Conservation (phyloP, 345 rosid species). For the Rhodamnia rubescens region DNA sequence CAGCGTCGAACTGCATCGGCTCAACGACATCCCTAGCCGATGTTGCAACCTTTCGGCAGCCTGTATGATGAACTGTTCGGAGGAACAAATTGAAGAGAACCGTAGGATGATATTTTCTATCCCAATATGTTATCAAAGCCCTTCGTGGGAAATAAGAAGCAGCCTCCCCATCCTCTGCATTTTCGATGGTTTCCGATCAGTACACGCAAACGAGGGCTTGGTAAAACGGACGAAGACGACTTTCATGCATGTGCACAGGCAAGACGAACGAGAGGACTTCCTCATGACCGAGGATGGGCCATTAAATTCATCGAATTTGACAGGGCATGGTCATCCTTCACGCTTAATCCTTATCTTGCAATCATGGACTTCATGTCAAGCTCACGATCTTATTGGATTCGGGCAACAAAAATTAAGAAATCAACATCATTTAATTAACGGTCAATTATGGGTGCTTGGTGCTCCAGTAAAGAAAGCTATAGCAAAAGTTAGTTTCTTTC, state of each 20-base stretch:
- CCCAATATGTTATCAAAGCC: background rate
- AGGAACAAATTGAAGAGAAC: background rate
- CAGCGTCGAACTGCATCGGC: background rate
- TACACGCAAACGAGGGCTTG: background rate
- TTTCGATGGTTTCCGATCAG: background rate
- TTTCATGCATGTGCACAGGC: background rate
- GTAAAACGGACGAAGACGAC: background rate
- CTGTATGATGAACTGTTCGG: background rate
- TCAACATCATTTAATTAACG: background rate
- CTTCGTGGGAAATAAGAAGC: background rate
- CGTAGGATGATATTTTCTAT: background rate
- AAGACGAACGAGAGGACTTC: background rate
- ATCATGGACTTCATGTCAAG: background rate
- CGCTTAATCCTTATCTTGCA: background rate
- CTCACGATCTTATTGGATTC: background rate
- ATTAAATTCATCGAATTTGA: background rate
- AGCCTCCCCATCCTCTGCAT: background rate
- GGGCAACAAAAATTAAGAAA: background rate
- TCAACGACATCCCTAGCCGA: background rate
- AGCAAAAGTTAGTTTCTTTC: background rate
- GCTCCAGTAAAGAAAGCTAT: background rate
- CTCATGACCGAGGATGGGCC: background rate
- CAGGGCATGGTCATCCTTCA: background rate
- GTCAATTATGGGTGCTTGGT: background rate
- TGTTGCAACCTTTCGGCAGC: background rate